Percentiles rank a stretch among this genome's conserved stretches.
Conservation (phyloP, 306 rosid species). For the Quercus parvula region DNA sequence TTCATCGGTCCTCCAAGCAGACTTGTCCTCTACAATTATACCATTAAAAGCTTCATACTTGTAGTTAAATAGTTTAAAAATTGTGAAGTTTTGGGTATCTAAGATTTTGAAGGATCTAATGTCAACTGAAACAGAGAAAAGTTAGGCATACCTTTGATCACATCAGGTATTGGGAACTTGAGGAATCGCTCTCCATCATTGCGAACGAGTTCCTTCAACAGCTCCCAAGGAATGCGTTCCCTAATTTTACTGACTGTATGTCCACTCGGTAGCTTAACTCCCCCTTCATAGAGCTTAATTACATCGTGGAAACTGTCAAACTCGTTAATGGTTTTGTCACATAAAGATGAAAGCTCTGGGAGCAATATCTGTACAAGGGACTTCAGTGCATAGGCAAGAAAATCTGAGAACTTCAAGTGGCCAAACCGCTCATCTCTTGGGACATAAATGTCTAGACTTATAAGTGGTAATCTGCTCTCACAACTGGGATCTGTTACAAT, state of each 20-base stretch:
- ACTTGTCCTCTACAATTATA: conserved; percentile 44
- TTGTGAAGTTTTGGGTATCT: background rate
- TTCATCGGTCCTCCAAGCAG: conserved; percentile 93
- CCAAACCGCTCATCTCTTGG: conserved; percentile 86
- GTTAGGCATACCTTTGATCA: conserved; percentile 57
- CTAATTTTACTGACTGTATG: conserved; percentile 36
- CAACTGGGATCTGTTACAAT: conserved; percentile 55
- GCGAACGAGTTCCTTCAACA: conserved; percentile 67
- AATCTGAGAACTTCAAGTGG: conserved; percentile 71
- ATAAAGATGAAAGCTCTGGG: conserved; percentile 64
- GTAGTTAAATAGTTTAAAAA: background rate
- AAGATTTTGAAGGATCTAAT: background rate
- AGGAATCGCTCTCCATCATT: conserved; percentile 80
- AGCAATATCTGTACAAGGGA: conserved; percentile 62
- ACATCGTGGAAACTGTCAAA: conserved; percentile 75
- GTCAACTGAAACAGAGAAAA: background rate
- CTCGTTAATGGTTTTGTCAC: conserved; percentile 78
- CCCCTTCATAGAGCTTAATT: conserved; percentile 58
- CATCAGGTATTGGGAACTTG: conserved; percentile 79
- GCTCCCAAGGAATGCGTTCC: conserved; percentile 69
- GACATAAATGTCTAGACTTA: conserved; percentile 68
- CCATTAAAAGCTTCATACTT: background rate
- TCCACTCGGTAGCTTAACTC: conserved; percentile 53
- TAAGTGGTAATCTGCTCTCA: conserved; percentile 71
- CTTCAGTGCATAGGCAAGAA: conserved; percentile 71